A percentile compares a stretch with the other conserved stretches of the same genome.
Evolutionary conservation across 495 filamentous ascomycete genomes (phyloP).

Genomic region (Aspergillus bertholletiae): DNA sequence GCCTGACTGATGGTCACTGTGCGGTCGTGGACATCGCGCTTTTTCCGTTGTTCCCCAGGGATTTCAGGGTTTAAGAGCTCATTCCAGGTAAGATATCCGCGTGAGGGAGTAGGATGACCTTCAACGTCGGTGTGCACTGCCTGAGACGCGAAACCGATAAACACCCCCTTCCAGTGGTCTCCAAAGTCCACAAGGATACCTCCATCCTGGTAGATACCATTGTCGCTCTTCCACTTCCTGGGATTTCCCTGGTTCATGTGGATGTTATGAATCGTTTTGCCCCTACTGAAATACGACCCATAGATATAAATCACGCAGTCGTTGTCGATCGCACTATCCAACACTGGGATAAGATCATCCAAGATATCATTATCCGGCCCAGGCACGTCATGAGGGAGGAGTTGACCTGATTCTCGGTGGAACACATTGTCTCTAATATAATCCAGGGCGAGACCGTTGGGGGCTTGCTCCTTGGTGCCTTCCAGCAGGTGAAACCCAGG

Average conservation of each 20-base stretch:
- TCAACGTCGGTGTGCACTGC: not conserved
- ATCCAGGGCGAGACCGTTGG: constrained; percentile 17
- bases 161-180: constrained; percentile 3
- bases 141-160: not conserved
- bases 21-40: not conserved
- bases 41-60: not conserved
- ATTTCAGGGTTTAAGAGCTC: not conserved
- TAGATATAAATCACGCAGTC: constrained; percentile 25
- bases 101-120: not conserved
- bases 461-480: not conserved
- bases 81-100: not conserved
- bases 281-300: constrained; percentile 17
- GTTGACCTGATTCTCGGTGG: constrained; percentile 14
- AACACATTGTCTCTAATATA: constrained; percentile 27
- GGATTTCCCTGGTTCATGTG: constrained; percentile 38
- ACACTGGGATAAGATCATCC: constrained; percentile 24
- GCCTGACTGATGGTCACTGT: not conserved
- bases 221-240: constrained; percentile 17
- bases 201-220: constrained; percentile 32
- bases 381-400: constrained; percentile 22
- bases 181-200: constrained; percentile 24
- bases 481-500: not conserved
- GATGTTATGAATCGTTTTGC: constrained; percentile 30
- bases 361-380: constrained; percentile 25
- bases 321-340: constrained; percentile 19